Percentiles rank a stretch among this genome's conserved stretches.
Evolutionary conservation across 129 eudicot genomes (phyloP).

Genomic region (Tanacetum coccineum): DNA sequence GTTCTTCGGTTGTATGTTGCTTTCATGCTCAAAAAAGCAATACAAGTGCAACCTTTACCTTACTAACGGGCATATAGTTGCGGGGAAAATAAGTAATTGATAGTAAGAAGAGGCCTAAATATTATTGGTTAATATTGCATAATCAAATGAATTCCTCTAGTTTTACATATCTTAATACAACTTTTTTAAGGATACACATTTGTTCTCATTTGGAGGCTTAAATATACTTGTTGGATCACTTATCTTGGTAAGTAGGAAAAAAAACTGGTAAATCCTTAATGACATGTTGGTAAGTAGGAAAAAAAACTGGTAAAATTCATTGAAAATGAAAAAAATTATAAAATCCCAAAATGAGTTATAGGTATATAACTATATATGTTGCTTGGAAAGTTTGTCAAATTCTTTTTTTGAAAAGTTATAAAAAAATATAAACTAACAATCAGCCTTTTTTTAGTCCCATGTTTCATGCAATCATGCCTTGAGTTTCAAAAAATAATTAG

Average conservation of each 20-base stretch:
- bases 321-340: too few species aligned
- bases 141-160: not conserved
- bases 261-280: too few species aligned
- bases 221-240: too few species aligned
- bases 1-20: not conserved
- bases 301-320: too few species aligned
- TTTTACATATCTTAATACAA: too few species aligned
- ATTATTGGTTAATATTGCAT: not conserved
- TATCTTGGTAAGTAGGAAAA: too few species aligned
- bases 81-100: not conserved
- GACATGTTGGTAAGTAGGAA: too few species aligned
- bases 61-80: not conserved
- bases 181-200: too few species aligned
- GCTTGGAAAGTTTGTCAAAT: not conserved
- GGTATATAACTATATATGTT: too few species aligned
- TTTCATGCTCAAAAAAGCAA: not conserved
- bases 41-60: not conserved
- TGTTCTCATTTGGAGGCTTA: too few species aligned
- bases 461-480: constrained; percentile 1
- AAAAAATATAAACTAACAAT: too few species aligned
- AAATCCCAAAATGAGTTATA: too few species aligned
- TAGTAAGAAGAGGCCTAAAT: not conserved
- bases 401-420: not conserved
- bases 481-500: not conserved
- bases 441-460: not conserved